phyloP scores from a whole-genome alignment of 371 early-diverging fungal genomes.

The Mortierella sp. region DNA sequence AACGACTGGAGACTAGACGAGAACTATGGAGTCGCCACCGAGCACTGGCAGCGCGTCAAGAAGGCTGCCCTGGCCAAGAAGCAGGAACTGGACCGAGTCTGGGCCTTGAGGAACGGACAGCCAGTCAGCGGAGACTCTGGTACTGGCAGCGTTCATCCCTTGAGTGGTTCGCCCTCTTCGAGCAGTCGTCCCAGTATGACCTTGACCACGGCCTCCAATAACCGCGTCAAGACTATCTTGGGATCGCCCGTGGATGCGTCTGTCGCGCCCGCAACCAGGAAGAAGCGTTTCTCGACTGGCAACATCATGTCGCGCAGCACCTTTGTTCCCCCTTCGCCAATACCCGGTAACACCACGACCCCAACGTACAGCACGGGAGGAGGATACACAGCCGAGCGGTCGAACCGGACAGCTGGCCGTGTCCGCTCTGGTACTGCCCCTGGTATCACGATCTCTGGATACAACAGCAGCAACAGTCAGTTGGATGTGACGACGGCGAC shows the following conservation, averaged over 20 bases:
- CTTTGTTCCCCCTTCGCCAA: slow-evolving; percentile 34
- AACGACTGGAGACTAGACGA: slow-evolving; percentile 66
- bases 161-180: slow-evolving; percentile 24
- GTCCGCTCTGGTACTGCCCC: slow-evolving; percentile 39
- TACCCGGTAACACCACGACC: slow-evolving; percentile 14
- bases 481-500: background rate
- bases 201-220: slow-evolving; percentile 40
- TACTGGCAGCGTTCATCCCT: slow-evolving; percentile 21
- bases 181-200: slow-evolving; percentile 23
- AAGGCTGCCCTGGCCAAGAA: slow-evolving; percentile 62
- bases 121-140: slow-evolving; percentile 3
- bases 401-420: slow-evolving; percentile 13
- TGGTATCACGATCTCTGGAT: background rate
- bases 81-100: slow-evolving; percentile 59
- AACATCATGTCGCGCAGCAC: slow-evolving; percentile 34
- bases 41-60: slow-evolving; percentile 67
- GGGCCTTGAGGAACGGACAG: slow-evolving; percentile 21
- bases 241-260: slow-evolving; percentile 40
- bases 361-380: background rate
- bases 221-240: slow-evolving; percentile 36
- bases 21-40: slow-evolving; percentile 58
- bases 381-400: background rate
- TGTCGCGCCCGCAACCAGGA: slow-evolving; percentile 7
- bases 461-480: slow-evolving; percentile 9
- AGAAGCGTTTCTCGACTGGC: slow-evolving; percentile 43